Conservation (phyloP, 768 basidiomycete genomes). For the Inosperma sp. region DNA sequence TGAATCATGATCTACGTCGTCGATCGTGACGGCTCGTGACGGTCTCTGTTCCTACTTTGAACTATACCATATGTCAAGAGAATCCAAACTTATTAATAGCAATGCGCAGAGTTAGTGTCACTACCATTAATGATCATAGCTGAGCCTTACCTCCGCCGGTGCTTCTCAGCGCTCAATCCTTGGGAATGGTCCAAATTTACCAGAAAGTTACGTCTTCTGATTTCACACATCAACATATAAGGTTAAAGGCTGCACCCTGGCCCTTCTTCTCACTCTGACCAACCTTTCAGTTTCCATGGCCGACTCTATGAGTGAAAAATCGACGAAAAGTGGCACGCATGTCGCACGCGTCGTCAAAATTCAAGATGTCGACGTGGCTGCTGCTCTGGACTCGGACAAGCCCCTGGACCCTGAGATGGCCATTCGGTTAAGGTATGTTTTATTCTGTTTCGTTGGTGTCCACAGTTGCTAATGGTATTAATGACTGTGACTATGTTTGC, state of each 20-base stretch:
- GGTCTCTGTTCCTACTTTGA: too few relatives aligned
- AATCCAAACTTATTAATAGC: too few relatives aligned
- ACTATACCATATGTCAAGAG: too few relatives aligned
- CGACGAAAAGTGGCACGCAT: conserved; percentile 30
- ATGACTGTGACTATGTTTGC: conserved; percentile 3
- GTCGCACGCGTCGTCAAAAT: conserved; percentile 26
- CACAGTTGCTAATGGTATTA: conserved; percentile 4
- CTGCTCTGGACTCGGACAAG: conserved; percentile 44
- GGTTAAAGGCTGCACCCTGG: conserved; percentile 1
- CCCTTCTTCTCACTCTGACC: conserved; percentile 4
- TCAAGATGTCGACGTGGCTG: conserved; percentile 56
- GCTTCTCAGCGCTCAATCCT: too few relatives aligned
- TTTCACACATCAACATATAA: too few relatives aligned
- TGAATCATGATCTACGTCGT: too few relatives aligned
- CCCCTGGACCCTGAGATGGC: conserved; percentile 48
- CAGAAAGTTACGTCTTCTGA: too few relatives aligned
- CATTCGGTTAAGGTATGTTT: conserved; percentile 45
- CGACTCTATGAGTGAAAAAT: conserved; percentile 35
- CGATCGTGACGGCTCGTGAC: too few relatives aligned
- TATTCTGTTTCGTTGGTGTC: not conserved
- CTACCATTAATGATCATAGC: too few relatives aligned
- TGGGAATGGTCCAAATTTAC: too few relatives aligned
- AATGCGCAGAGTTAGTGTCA: too few relatives aligned
- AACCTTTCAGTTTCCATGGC: conserved; percentile 1
- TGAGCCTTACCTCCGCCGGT: too few relatives aligned